These are phyloP conservation scores for Funneliformis geosporum DNA, from an alignment of 192 early-diverging fungal genomes.

Conservation along the genomic window DNA sequence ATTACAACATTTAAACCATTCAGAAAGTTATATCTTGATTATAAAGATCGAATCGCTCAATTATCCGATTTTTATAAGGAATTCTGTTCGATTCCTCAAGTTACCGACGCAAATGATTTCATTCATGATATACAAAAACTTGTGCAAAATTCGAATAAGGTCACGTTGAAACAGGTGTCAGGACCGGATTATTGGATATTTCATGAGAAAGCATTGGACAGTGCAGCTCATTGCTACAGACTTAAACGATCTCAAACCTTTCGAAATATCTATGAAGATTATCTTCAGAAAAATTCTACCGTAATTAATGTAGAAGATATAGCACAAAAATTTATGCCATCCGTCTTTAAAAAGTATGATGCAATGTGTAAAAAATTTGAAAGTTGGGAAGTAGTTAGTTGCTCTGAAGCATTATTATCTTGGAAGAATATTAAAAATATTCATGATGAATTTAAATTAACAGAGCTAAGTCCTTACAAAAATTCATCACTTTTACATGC, in stretches of 20 bases:
- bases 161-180: background rate
- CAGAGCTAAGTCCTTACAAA: background rate
- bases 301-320: background rate
- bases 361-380: background rate
- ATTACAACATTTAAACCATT: background rate
- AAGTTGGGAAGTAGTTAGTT: background rate
- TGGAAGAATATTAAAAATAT: conserved; percentile 27
- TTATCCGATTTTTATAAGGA: no score
- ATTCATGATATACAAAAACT: background rate
- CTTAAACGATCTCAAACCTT: conserved; percentile 7
- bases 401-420: background rate
- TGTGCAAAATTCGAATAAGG: background rate
- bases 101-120: background rate
- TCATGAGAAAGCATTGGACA: background rate
- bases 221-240: background rate
- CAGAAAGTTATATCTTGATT: background rate
- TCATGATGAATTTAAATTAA: background rate
- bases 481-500: background rate
- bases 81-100: no score
- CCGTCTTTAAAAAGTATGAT: background rate
- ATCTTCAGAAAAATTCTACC: background rate
- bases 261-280: conserved; percentile 1
- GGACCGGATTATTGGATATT: background rate
- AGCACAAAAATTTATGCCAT: background rate
- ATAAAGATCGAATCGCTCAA: no score